Evolutionary conservation across 1,139 yeast genomes (phyloP).

Genomic region (Lodderomyces theae): DNA sequence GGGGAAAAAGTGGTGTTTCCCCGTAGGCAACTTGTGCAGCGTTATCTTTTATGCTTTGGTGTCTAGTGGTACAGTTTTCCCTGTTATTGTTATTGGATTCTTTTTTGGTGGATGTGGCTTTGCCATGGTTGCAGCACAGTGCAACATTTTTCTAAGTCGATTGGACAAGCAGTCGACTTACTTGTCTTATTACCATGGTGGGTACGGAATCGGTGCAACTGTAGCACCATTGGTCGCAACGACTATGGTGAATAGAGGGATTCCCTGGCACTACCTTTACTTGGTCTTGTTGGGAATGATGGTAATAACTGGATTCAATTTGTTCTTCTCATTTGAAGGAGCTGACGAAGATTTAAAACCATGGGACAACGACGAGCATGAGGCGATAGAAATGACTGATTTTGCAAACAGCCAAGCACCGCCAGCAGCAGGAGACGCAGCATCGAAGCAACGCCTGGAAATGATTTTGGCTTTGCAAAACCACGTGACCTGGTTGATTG

Average conservation of each 20-base stretch:
- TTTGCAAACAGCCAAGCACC: no score
- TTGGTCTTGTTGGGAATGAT: conserved; percentile 44
- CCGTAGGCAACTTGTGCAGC: conserved; percentile 34
- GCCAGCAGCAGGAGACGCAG: no score
- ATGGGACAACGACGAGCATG: conserved; percentile 24
- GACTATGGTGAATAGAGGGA: conserved; percentile 45
- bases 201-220: conserved; percentile 65
- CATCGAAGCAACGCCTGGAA: conserved; percentile 7
- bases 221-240: conserved; percentile 60
- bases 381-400: conserved; percentile 6
- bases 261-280: conserved; percentile 55
- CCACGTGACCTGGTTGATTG: conserved; percentile 51
- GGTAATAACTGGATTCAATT: conserved; percentile 22
- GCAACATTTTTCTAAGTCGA: conserved; percentile 54
- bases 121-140: conserved; percentile 55
- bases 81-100: conserved; percentile 50
- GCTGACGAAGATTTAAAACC: conserved; percentile 42
- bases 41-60: conserved; percentile 40
- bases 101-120: conserved; percentile 60
- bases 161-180: conserved; percentile 48
- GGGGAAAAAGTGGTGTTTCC: conserved; percentile 38
- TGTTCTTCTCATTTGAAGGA: conserved; percentile 39
- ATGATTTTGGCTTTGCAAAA: conserved; percentile 36
- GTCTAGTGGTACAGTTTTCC: conserved; percentile 33
- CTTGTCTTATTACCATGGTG: conserved; percentile 56